phyloP scores from a whole-genome alignment of 257 asterid species.

The Galeopsis tetrahit region DNA sequence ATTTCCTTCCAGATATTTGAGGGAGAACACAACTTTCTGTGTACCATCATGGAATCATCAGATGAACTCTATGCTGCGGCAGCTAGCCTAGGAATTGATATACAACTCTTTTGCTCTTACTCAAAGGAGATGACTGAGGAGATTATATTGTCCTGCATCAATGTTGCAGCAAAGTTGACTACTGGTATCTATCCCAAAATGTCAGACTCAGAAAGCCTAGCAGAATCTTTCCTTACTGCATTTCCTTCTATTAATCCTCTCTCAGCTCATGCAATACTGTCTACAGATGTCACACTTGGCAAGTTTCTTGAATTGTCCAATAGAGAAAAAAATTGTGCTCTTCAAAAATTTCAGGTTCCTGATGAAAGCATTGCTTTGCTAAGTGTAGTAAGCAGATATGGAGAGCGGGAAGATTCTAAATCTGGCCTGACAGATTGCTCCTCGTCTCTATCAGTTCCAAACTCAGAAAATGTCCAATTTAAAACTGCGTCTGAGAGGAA shows the following conservation, averaged over 20 bases:
- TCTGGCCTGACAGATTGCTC: slow-evolving; percentile 95
- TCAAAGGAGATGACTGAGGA: slow-evolving; percentile 83
- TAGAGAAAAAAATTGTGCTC: slow-evolving; percentile 54
- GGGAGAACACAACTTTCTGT: slow-evolving; percentile 72
- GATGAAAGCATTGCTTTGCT: slow-evolving; percentile 72
- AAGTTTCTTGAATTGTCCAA: slow-evolving; percentile 71
- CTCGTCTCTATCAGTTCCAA: slow-evolving; percentile 76
- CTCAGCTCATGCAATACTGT: slow-evolving; percentile 88
- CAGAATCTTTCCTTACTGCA: slow-evolving; percentile 87
- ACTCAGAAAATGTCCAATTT: slow-evolving; percentile 52
- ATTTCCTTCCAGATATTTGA: slow-evolving; percentile 77
- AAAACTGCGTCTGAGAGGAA: slow-evolving; percentile 52
- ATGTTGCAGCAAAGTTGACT: slow-evolving; percentile 50
- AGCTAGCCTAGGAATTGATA: slow-evolving; percentile 84
- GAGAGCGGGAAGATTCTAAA: slow-evolving; percentile 86
- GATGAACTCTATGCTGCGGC: slow-evolving; percentile 97
- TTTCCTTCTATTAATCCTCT: slow-evolving; percentile 95
- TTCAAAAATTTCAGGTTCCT: slow-evolving; percentile 67
- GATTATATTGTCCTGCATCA: slow-evolving; percentile 81
- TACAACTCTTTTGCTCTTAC: slow-evolving; percentile 82
- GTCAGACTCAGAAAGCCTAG: slow-evolving; percentile 81
- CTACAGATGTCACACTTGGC: slow-evolving; percentile 63
- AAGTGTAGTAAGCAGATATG: slow-evolving; percentile 65
- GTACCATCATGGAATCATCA: slow-evolving; percentile 86
- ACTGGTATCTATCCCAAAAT: slow-evolving; percentile 66